These are phyloP conservation scores for Claviceps sp. DNA, from an alignment of 2,329 filamentous ascomycete species.

Conservation along the genomic window DNA sequence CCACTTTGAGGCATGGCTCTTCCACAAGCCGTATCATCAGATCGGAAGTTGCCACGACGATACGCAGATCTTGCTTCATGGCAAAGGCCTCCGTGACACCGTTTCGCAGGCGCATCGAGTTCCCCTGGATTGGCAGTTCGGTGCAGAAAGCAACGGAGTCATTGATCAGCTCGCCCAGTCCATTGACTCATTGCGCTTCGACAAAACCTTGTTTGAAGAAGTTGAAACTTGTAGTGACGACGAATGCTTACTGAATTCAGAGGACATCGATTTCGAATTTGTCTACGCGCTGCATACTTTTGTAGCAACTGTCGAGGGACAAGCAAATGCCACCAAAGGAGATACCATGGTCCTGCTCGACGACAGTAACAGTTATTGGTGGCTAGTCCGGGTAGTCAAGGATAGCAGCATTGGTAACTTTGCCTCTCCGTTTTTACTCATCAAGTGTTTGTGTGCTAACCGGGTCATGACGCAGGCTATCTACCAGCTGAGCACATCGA, in stretches of 20 bases:
- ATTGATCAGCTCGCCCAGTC: background rate
- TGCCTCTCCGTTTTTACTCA: background rate
- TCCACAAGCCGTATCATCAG: background rate
- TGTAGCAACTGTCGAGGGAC: constrained; percentile 91
- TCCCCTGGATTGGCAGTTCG: background rate
- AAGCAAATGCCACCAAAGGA: constrained; percentile 95
- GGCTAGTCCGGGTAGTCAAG: constrained; percentile 93
- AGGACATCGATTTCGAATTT: constrained; percentile 99
- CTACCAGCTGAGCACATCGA: constrained; percentile 96
- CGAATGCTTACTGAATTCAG: constrained; percentile 82
- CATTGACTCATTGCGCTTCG: constrained; percentile 35
- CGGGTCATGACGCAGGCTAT: constrained; percentile 50
- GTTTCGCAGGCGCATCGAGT: background rate
- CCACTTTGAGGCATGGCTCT: background rate
- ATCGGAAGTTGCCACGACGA: background rate
- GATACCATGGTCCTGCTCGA: constrained; percentile 98
- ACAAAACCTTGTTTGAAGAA: constrained; percentile 21
- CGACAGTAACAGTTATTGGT: constrained; percentile 99
- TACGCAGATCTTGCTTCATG: background rate
- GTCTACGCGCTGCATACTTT: constrained; percentile 98
- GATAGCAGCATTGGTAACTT: constrained; percentile 75
- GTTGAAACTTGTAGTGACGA: constrained; percentile 61
- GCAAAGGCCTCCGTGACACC: background rate
- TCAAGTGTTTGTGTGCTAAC: background rate
- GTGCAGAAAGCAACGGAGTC: background rate